Conservation (phyloP, 1,284 basidiomycete genomes). For the Stereum hirsutum region DNA sequence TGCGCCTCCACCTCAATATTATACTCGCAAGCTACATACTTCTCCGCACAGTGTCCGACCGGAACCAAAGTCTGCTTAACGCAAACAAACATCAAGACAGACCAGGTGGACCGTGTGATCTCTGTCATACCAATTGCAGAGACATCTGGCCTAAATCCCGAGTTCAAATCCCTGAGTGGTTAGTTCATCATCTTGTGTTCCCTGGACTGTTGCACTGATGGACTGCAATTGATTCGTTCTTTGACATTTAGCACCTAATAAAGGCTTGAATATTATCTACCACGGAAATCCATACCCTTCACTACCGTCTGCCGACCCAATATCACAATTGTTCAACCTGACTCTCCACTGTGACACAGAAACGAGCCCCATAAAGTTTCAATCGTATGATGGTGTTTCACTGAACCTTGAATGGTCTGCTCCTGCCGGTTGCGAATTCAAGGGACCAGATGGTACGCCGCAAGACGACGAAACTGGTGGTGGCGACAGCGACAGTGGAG, state of each 20-base stretch:
- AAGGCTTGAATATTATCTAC: constrained; percentile 49
- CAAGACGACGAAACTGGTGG: constrained; percentile 22
- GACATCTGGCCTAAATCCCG: constrained; percentile 30
- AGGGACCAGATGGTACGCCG: constrained; percentile 21
- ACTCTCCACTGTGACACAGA: constrained; percentile 47
- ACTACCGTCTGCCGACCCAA: constrained; percentile 22
- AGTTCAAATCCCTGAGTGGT: constrained; percentile 35
- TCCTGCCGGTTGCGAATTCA: constrained; percentile 39
- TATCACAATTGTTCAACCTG: constrained; percentile 50
- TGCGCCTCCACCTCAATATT: constrained; percentile 2
- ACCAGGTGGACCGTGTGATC: constrained; percentile 44
- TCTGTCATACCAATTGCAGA: constrained; percentile 60
- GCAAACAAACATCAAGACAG: constrained; percentile 50
- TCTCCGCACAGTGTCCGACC: constrained; percentile 42
- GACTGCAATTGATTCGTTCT: constrained; percentile 2
- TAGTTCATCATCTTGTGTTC: too few species aligned
- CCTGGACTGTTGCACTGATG: too few species aligned
- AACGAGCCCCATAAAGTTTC: constrained; percentile 38
- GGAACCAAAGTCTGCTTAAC: constrained; percentile 68
- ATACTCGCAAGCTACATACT: not conserved
- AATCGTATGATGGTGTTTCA: constrained; percentile 49
- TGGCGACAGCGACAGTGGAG: constrained; percentile 24
- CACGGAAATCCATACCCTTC: constrained; percentile 54
- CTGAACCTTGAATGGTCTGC: constrained; percentile 51
- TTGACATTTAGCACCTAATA: constrained; percentile 27